A percentile compares a stretch with the other conserved stretches of the same genome.
Evolutionary conservation across 495 filamentous ascomycete genomes (phyloP).

Genomic region (Lophiotrema nucula): DNA sequence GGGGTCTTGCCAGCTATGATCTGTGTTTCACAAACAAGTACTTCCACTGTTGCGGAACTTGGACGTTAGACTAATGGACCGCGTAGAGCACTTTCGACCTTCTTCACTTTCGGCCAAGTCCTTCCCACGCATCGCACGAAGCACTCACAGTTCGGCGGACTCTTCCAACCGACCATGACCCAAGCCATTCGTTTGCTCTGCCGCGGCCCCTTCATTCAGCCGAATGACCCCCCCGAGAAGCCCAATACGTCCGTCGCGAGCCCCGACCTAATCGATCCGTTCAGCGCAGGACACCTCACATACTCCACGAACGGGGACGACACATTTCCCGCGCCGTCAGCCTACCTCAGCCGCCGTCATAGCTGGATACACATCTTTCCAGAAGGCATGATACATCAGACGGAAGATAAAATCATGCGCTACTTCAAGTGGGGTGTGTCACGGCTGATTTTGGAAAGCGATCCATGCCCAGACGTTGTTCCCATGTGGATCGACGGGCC

Average conservation of each 20-base stretch:
- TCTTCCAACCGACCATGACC: conserved; percentile 86
- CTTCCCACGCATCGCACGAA: conserved; percentile 80
- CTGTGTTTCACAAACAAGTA: conserved; percentile 80
- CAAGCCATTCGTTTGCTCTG: conserved; percentile 83
- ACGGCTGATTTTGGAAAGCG: conserved; percentile 81
- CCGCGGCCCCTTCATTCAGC: conserved; percentile 52
- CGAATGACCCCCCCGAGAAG: conserved; percentile 39
- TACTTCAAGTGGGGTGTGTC: conserved; percentile 98
- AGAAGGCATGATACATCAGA: conserved; percentile 90
- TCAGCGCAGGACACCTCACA: conserved; percentile 55
- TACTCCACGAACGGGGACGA: conserved; percentile 65
- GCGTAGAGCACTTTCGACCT: conserved; percentile 40
- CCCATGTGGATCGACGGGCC: conserved; percentile 92
- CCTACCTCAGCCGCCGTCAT: conserved; percentile 53
- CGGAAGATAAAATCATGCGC: conserved; percentile 72
- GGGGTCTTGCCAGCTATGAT: conserved; percentile 87
- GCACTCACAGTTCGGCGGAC: conserved; percentile 70
- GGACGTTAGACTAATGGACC: neutral
- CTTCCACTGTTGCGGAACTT: neutral
- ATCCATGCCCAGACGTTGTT: conserved; percentile 78
- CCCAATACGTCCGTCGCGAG: conserved; percentile 44
- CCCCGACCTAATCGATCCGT: conserved; percentile 59
- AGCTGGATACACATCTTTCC: conserved; percentile 95
- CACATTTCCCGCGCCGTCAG: conserved; percentile 56
- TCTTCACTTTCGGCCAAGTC: conserved; percentile 86